Evolutionary conservation across 371 early-diverging fungal genomes (phyloP), one percentile per base, ranked within the genome.

Genomic region (Phascolomyces articulosus): DNA sequence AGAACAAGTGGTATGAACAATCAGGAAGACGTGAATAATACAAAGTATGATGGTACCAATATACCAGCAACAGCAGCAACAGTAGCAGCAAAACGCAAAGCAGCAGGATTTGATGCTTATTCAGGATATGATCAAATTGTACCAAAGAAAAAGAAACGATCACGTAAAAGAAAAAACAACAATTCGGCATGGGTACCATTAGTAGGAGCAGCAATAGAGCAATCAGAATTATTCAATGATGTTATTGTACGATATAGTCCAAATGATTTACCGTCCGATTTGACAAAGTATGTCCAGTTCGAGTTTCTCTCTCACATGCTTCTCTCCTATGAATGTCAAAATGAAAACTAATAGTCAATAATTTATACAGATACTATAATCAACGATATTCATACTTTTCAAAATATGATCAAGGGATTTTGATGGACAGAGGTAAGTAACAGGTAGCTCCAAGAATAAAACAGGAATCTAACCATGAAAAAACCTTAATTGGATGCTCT

Each of bases 381-480:
- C 93, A 94, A 67, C 86, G 98, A 26, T 90, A 93, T 68, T 71
- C 78, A 26, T 87, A 95, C 23, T 98, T 97, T 65, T 85, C 89
- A 28, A 78, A 73, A 26, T 98, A 88, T 68, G 95, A 98, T 71
- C 80, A 93, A 29, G 96, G 96, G 15, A 89, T 94, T 63, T 71
- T 83, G 56, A 86, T 97, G 79, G 97, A 97, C 71, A 80, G 85
- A 71, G 91, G 91, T 89, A 77, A 41, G 27, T 40, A 44, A 13
- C 0, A n/a, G 4, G 44, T n/a, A 44, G 6, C 11, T 34, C 11
- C 11, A 1, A 9, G 0, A 34, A 34, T 6, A 11, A 34, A 34
- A 34, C 6, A 34, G 2, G 6, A 2, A 34, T 34, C 11, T 34
- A 34, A 1, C n/a, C n/a, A 9, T 34, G 34, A 34, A n/a, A 44